Conservation (phyloP, 2,329 filamentous ascomycete genomes). For the Dactylellina haptotyla region DNA sequence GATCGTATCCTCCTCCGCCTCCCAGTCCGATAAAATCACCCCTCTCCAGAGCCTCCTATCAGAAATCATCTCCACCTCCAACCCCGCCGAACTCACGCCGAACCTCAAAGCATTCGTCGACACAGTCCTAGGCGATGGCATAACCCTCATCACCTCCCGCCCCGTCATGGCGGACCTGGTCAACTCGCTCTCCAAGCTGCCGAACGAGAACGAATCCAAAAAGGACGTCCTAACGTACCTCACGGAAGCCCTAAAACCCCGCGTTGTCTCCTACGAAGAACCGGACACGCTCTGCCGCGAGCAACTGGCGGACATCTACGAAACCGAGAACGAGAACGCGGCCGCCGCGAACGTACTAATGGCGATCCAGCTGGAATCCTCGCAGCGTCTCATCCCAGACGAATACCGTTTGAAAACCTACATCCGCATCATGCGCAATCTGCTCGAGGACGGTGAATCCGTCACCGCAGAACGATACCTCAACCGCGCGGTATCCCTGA, state of each 20-base stretch:
- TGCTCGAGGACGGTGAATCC: slow-evolving; percentile 92
- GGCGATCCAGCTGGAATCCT: slow-evolving; percentile 86
- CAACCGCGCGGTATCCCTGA: slow-evolving; percentile 94
- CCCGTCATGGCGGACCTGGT: slow-evolving; percentile 76
- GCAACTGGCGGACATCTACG: slow-evolving; percentile 83
- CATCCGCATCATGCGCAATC: slow-evolving; percentile 93
- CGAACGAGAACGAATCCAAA: slow-evolving; percentile 71
- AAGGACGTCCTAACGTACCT: slow-evolving; percentile 80
- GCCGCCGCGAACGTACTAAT: slow-evolving; percentile 81
- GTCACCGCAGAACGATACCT: slow-evolving; percentile 85
- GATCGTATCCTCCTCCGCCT: slow-evolving; percentile 61
- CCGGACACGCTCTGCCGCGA: slow-evolving; percentile 82
- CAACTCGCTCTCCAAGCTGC: slow-evolving; percentile 70
- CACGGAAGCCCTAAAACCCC: slow-evolving; percentile 73
- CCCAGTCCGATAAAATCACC: slow-evolving; percentile 66
- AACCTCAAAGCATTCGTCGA: slow-evolving; percentile 76
- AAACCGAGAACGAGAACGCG: slow-evolving; percentile 81
- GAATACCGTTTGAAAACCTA: slow-evolving; percentile 85
- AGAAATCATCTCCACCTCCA: slow-evolving; percentile 65
- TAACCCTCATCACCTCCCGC: slow-evolving; percentile 80
- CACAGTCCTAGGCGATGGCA: slow-evolving; percentile 73
- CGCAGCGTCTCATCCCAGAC: slow-evolving; percentile 83
- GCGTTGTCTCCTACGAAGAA: slow-evolving; percentile 81
- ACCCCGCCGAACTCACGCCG: slow-evolving; percentile 65
- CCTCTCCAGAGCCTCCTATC: slow-evolving; percentile 70